A percentile compares a stretch with the other conserved stretches of the same genome.
Evolutionary conservation across 768 basidiomycete genomes (phyloP).

Genomic region (Rhodotorula toruloides): DNA sequence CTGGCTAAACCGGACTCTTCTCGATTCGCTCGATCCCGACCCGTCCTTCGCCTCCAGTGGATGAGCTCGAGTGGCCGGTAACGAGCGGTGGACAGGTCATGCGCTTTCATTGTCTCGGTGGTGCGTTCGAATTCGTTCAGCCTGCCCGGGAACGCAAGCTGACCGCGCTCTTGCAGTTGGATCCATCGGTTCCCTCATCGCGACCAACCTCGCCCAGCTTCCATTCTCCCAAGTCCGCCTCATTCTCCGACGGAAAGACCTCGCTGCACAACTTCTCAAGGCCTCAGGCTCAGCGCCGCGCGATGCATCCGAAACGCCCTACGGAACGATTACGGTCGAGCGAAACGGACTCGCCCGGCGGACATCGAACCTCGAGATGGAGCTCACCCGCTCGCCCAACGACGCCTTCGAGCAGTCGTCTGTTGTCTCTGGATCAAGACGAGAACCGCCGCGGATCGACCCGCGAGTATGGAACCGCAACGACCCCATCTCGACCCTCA

Average conservation of each 20-base stretch:
- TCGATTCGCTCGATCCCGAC: background rate
- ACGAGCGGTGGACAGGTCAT: conserved; percentile 3
- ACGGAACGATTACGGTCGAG: conserved; percentile 38
- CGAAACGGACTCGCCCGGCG: conserved; percentile 33
- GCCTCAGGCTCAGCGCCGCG: background rate
- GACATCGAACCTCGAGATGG: conserved; percentile 40
- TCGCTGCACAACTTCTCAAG: conserved; percentile 44
- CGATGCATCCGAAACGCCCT: background rate
- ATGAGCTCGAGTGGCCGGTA: background rate
- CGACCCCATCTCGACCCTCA: conserved; percentile 63
- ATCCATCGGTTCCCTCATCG: conserved; percentile 72
- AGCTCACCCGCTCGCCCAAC: conserved; percentile 29
- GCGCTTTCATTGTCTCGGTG: conserved; percentile 35
- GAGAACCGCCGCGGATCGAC: conserved; percentile 7
- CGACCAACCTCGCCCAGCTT: conserved; percentile 65
- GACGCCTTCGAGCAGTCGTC: conserved; percentile 3
- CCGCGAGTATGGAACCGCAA: conserved; percentile 24
- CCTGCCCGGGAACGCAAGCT: background rate
- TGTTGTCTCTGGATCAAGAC: background rate
- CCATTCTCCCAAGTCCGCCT: conserved; percentile 58
- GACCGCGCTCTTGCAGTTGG: conserved; percentile 65
- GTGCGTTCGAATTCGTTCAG: background rate
- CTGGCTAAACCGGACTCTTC: no score
- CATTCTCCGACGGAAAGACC: conserved; percentile 58
- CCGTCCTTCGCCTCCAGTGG: background rate